Base-by-base conservation (phyloP, 2,329 filamentous ascomycete species). In the Ceratocystis variospora region DNA sequence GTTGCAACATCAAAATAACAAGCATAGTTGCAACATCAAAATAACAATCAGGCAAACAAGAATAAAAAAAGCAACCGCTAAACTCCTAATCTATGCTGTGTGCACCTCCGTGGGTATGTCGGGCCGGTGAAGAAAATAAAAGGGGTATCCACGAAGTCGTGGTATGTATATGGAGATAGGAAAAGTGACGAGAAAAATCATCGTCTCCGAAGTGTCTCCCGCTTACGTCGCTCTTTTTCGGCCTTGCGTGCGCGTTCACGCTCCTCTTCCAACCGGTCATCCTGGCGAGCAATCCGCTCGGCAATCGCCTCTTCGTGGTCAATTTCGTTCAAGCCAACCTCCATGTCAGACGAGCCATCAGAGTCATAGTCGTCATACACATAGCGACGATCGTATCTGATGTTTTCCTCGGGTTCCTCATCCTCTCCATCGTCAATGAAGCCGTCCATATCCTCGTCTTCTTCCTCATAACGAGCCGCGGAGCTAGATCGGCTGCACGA, bases 291-390 rank as follows among this genome's bases (percentile, higher is more conserved):
- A 65, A 81, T 78, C 37, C 77, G 75, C 68, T 86, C 81, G 1
- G 88, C 87, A 62, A 77, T 73, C 61, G 79, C 77, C 73, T 93
- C 89, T 73, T 93, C 89, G 45, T 81, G 77, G 68, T 90, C 87
- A 64, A 92, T 83, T 70, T 91, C 88, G 68, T 86, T 86, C 46
- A 87, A 73, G 44, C 87, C 87, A 1, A 87, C 89, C 73, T 91
- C 88, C 87, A 91, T 91, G 71, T 90, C 88, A 5, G 87, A 89
- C 4, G 86, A 88, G 5, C 73, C 83, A 65, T 87, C 87, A 0
- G 84, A 86, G 2, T 78, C 81, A 69, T 88, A 87, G 61, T 78
- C 79, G 68, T 82, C 80, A 28, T 68, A 68, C 5, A 57, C 50
- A 31, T 70, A 70, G 25, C 22, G 62, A 25, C 45, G 45, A 5